Evolutionary conservation across 2,329 filamentous ascomycete species (phyloP), one percentile per base, ranked within the genome.

Genomic region (Diaporthe sp.): DNA sequence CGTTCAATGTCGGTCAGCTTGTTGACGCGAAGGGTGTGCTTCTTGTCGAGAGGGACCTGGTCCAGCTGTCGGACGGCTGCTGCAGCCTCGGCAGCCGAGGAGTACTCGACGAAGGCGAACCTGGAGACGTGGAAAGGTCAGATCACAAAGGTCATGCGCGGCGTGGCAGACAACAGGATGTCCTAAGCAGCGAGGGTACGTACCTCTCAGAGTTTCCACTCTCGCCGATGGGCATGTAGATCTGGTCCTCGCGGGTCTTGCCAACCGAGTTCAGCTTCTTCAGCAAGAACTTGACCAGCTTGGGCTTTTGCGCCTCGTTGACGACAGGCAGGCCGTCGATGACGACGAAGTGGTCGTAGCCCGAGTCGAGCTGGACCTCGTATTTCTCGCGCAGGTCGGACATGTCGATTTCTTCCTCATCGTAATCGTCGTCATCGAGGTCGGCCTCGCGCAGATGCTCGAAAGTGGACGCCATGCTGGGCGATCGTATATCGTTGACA

Each of bases 1-100:
- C 97, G 94, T 84, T 99, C 97, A 82, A 99, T 96, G 83, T 99
- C 97, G 81, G 96, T 98, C 81, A 99, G 90, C 87, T 99, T 99
- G 92, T 99, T 99, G 81, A 99, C 96, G 78, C 93, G 91, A 80
- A 99, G 92, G 71, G 92, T 98, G 89, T 99, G 96, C 88, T 93
- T 98, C 91, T 97, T 98, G 88, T 99, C 97, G 81, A 99, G 94
- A 59, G 96, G 91, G 8, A 94, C 92, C 81, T 92, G 91, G 85
- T 99, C 93, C 76, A 99, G 93, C 81, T 94, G 92, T 85, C 98
- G 96, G 80, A 96, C 95, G 74, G 96, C 97, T 72, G 94, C 94
- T 74, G 94, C 90, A 39, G 97, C 97, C 88, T 98, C 96, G 82
- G 94, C 95, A 74, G 97, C 90, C 17, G 95, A 95, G 78, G 95